Conservation (phyloP, 2,329 filamentous ascomycete genomes). For the Dactylellina haptotyla region DNA sequence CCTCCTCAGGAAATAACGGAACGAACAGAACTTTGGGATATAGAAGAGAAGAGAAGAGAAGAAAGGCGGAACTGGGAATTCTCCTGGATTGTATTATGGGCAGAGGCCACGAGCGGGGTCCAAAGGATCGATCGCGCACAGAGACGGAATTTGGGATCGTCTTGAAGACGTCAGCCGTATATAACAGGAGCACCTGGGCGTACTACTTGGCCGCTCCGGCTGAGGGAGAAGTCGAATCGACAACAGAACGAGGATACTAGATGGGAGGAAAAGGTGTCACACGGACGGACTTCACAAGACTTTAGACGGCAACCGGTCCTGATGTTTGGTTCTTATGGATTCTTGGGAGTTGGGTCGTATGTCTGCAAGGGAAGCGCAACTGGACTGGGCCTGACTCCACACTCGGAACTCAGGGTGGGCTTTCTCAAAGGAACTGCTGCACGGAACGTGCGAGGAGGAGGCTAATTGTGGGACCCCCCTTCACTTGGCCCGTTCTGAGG, state of each 20-base stretch:
- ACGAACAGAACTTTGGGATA: neutral
- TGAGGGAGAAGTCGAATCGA: neutral
- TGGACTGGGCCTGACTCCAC: too few relatives aligned
- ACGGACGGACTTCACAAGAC: slow-evolving; percentile 35
- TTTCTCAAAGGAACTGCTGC: slow-evolving; percentile 32
- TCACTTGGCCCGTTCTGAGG: slow-evolving; percentile 43
- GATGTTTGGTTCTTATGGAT: slow-evolving; percentile 30
- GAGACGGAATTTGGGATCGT: slow-evolving; percentile 1
- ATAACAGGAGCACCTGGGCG: slow-evolving; percentile 1
- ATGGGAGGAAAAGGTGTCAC: slow-evolving; percentile 35
- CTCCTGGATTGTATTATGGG: neutral
- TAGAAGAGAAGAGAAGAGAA: slow-evolving; percentile 2
- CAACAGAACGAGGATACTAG: neutral
- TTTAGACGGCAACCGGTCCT: slow-evolving; percentile 28
- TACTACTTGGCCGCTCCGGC: neutral
- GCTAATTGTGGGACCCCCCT: slow-evolving; percentile 35
- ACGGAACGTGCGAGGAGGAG: slow-evolving; percentile 2
- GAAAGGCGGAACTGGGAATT: neutral
- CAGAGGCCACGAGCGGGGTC: neutral
- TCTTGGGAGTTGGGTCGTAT: slow-evolving; percentile 26
- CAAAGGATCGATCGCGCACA: neutral
- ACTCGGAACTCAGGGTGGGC: slow-evolving; percentile 24
- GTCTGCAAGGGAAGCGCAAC: too few relatives aligned
- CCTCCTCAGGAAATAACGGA: slow-evolving; percentile 2
- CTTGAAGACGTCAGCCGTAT: slow-evolving; percentile 42